Evolutionary conservation across 129 eudicot genomes (phyloP).

Genomic region (Centrapalus pauciflorus): DNA sequence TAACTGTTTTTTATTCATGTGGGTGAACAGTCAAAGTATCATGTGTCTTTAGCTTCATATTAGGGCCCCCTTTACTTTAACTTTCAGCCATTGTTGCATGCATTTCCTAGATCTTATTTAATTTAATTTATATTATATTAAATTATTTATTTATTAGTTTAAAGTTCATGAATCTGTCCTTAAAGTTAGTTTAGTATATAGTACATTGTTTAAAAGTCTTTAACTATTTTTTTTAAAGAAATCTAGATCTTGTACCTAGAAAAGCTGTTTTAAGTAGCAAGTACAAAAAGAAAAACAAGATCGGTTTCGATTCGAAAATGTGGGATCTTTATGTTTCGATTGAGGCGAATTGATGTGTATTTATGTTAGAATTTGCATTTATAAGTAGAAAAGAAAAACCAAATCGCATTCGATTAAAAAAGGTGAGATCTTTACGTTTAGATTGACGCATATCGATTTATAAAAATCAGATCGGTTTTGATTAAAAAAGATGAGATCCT

Average conservation of each 20-base stretch:
- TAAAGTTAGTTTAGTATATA: slow-evolving; percentile 42
- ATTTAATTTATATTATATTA: background rate
- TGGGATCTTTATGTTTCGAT: slow-evolving; percentile 14
- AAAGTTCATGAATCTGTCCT: slow-evolving; percentile 37
- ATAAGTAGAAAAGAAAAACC: no score
- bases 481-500: no score
- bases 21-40: slow-evolving; percentile 31
- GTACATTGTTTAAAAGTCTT: slow-evolving; percentile 32
- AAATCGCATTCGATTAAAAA: no score
- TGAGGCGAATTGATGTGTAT: no score
- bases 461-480: no score
- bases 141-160: slow-evolving; percentile 18
- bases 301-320: background rate
- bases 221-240: slow-evolving; percentile 6
- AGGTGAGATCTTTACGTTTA: no score
- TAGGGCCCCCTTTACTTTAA: slow-evolving; percentile 50
- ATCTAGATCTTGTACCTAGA: slow-evolving; percentile 9
- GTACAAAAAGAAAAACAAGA: background rate
- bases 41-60: slow-evolving; percentile 60
- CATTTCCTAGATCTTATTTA: slow-evolving; percentile 21
- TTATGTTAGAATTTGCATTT: no score
- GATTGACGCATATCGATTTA: no score
- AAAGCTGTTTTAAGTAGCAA: slow-evolving; percentile 6
- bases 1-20: slow-evolving; percentile 21
- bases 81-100: slow-evolving; percentile 36